phyloP scores from a whole-genome alignment of 352 stramenopile genomes.

The Phytophthora fragariaefolia region DNA sequence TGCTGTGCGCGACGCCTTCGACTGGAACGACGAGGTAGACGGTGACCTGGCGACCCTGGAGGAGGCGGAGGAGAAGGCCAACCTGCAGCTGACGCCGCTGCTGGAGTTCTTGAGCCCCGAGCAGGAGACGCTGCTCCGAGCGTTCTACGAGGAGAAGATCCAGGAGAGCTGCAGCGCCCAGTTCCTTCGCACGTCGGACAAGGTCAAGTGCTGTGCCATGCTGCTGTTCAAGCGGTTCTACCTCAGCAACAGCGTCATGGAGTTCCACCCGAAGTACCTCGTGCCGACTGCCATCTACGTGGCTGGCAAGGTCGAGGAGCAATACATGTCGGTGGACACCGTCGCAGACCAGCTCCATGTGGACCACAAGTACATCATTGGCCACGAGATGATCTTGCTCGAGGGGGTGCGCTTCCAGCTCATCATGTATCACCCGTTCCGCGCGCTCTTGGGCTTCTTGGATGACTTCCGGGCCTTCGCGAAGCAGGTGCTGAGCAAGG shows the following conservation, averaged over 20 bases:
- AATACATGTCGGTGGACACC: conserved; percentile 90
- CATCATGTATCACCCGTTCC: conserved; percentile 91
- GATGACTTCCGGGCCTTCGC: conserved; percentile 81
- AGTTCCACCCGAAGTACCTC: conserved; percentile 90
- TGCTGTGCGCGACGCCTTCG: conserved; percentile 61
- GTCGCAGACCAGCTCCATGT: conserved; percentile 84
- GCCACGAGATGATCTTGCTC: conserved; percentile 88
- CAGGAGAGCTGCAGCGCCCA: conserved; percentile 86
- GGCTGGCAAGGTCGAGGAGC: conserved; percentile 90
- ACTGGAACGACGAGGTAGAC: conserved; percentile 82
- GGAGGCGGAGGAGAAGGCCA: conserved; percentile 59
- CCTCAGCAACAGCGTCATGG: conserved; percentile 89
- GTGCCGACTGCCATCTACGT: conserved; percentile 89
- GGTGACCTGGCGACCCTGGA: conserved; percentile 52
- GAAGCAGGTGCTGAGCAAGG: conserved; percentile 64
- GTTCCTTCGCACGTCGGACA: conserved; percentile 86
- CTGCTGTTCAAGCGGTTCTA: conserved; percentile 92
- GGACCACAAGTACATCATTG: conserved; percentile 88
- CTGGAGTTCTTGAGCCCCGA: conserved; percentile 66
- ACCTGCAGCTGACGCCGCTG: conserved; percentile 54
- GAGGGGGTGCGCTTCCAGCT: conserved; percentile 90
- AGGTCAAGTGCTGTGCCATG: conserved; percentile 86
- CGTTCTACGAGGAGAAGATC: conserved; percentile 86
- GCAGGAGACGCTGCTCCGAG: conserved; percentile 67
- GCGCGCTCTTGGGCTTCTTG: conserved; percentile 80